Base-by-base conservation (phyloP, 257 asterid genomes). In the Solanum gracilifrons region DNA sequence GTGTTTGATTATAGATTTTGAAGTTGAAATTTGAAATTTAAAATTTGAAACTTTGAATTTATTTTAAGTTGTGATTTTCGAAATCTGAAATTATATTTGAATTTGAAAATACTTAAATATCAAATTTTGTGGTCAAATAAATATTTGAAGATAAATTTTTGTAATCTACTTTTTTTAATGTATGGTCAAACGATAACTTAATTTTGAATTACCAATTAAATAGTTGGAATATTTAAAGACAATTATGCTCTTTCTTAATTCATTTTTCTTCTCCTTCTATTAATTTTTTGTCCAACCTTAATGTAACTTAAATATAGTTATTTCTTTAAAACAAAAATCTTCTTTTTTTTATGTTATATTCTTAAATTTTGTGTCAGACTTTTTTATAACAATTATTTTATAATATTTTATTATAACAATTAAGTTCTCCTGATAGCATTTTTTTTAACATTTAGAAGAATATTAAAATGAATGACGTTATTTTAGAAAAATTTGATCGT, bases 341-440 rank as follows among this genome's bases (percentile, higher is more conserved):
- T 4, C 13, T 32, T 16, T 72, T 32, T 32, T 72, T 32, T 11
- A 32, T 2, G 27, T 71, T 25, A 66, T 62, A 62, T 23, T 62
- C 1, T 23, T 62, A 23, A 55, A 21, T 8, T 21, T 60, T 0
- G 7, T 10, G 0, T 62, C 6, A 23, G 3, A 62, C 0, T 9
- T 9, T 60, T 9, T 62, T 12, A 23, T 23, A 62, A 60, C 12
- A 60, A 60, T 60, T 1, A 55, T 58, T 58, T 58, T 7, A 9
- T 20, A 58, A 58, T 1, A 3, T 20, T 58, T 21, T 58, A 58
- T 1, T 0, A 58, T 58, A 7, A 21, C 5, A 1, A 58, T 21
- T 21, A 58, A 58, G 5, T 58, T 21, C 2, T 58, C 27, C 5
- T 58, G 0, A 58, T 58, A 21, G 2, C 12, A 58, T 58, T 58